Base-by-base conservation (phyloP, 345 rosid genomes). In the Nephelium lappaceum region DNA sequence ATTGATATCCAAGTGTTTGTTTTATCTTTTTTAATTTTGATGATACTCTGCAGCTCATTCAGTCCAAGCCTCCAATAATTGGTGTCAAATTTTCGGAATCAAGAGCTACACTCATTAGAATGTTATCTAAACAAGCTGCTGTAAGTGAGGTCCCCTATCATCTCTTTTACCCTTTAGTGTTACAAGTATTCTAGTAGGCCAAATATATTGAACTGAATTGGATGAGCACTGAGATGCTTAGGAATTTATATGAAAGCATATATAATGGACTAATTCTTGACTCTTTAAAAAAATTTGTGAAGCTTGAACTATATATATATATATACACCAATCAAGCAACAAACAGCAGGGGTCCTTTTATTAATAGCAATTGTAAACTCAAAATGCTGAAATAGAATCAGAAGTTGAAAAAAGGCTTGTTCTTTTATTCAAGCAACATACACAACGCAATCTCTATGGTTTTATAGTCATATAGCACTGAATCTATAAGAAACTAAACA, bases 1-100 rank as follows among this genome's bases (percentile, higher is more conserved):
- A 8, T 21, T 63, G 39, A 38, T 57, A 55, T 7, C 12, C 21
- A 62, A 24, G 8, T 80, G 64, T 73, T 19, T 42, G 5, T 53
- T 76, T 53, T 55, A 57, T 39, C 49, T 23, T 15, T 67, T 51
- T 19, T 45, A 60, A 19, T 23, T 60, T 23, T 60, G 27, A 60
- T 60, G 27, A 21, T 76, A 27, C 21, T 63, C 16, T 64, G 69
- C 78, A 77, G 84, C 25, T 68, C 53, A 24, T 16, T 65, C 58
- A 69, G 75, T 14, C 66, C 49, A 11, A 39, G 41, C 27, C 27
- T 71, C 31, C 80, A 60, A 25, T 43, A 23, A 9, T 53, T 19
- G 36, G 66, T 19, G 42, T 68, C n/a, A 78, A 72, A 53, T 66
- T 77, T 67, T 25, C 27, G 24, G 42, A 55, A 69, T 23, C 42